Conservation (phyloP, 1,139 yeast genomes). For the Nakaseomyces bracarensis region DNA sequence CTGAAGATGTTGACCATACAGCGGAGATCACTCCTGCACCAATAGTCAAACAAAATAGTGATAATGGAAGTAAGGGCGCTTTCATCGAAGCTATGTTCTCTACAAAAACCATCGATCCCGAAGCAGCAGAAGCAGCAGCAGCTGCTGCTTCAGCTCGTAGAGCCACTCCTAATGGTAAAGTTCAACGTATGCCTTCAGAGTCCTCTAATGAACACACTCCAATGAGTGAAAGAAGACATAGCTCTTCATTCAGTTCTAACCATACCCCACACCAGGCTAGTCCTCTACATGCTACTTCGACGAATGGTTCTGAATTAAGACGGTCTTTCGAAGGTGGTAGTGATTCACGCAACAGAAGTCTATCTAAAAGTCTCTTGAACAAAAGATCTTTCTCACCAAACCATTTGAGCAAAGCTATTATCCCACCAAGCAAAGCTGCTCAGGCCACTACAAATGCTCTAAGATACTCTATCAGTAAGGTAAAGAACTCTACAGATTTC, state of each 20-base stretch:
- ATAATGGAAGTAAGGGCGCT: not conserved
- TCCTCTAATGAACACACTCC: not conserved
- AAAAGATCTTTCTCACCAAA: conserved; percentile 29
- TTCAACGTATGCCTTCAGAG: not conserved
- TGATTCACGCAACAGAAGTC: conserved; percentile 23
- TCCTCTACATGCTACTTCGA: not conserved
- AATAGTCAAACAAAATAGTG: not conserved
- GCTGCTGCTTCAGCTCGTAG: not conserved
- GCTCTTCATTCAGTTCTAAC: not conserved
- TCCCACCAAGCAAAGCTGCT: conserved; percentile 20
- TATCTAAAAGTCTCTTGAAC: conserved; percentile 21
- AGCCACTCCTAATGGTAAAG: not conserved
- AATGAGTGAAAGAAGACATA: not conserved
- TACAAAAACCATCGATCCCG: conserved; percentile 1
- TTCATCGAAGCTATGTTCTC: conserved; percentile 4
- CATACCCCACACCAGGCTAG: conserved; percentile 4
- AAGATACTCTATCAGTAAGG: conserved; percentile 19
- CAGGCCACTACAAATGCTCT: conserved; percentile 11
- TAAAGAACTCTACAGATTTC: conserved; percentile 15
- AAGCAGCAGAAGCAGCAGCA: not conserved
- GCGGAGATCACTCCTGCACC: not conserved
- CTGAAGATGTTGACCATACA: not conserved
- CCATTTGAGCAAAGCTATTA: conserved; percentile 22
- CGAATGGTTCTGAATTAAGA: not conserved
- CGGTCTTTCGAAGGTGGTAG: conserved; percentile 1